Evolutionary conservation across 495 filamentous ascomycete genomes (phyloP), one percentile per base, ranked within the genome.

Genomic region (Podospora pseudocomata): DNA sequence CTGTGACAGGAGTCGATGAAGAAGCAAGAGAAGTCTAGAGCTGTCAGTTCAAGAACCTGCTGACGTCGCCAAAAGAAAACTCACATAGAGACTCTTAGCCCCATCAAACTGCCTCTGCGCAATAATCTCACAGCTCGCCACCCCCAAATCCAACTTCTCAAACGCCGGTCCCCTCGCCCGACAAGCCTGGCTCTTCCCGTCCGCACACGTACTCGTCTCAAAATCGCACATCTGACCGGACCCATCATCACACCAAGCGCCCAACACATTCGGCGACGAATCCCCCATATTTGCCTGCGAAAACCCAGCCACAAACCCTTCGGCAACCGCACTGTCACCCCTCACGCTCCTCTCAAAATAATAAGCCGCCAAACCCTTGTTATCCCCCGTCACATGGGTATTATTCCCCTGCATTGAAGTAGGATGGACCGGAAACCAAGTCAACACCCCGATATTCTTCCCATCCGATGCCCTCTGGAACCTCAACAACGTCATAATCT

Each of bases 251-350:
- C 90, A 93, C 81, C 84, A 92, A n/a, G 90, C 89, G 6, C 95
- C 95, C 0, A 91, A 80, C 7, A 92, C 85, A 73, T 99, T 99
- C 19, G 95, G 95, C 11, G 88, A 90, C 2, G 93, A 96, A 72
- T 99, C 95, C 20, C 95, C 95, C 60, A 97, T 93, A 73, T 93
- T 99, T 4, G 92, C 88, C 77, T 97, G 94, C 2, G 92, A 94
- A 75, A 99, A 99, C 0, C 91, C 95, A 7, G 95, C 92, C 18
- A 99, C 90, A 70, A 93, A 96, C 26, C 85, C 84, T 2, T 82
- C 74, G 0, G 84, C 83, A 2, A 82, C 84, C 7, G 71, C 78
- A 20, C 69, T 64, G 58, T 82, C 76, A 16, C 68, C 81, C 34
- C 79, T 74, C 60, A 92, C 86, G 39, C 86, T 88, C 71, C 91